Base-by-base conservation (phyloP, 176 grass and related monocot genomes). In the Oryza glaberrima region DNA sequence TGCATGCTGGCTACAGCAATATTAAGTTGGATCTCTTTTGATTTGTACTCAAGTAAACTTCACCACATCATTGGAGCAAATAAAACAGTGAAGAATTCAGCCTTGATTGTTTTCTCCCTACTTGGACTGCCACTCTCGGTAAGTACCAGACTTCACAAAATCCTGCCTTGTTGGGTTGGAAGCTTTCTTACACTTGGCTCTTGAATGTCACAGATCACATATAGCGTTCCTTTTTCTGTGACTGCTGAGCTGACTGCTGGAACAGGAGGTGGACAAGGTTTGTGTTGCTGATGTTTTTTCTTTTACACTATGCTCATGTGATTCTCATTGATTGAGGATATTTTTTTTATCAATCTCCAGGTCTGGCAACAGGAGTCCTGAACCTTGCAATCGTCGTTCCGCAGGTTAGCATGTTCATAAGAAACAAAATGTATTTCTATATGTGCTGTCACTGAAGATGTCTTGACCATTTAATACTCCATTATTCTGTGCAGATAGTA, bases 231-330 rank as follows among this genome's bases (percentile, higher is more conserved):
- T 14, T 98, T 98, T 78, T 95, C 96, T 22, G 77, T 98, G 76
- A 98, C 93, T 44, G 96, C 96, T 17, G 93, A 94, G 40, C 79
- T 98, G 75, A 96, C 96, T 69, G 91, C 96, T 3, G 96, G 89
- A 22, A 92, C 91, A 30, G 96, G 96, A 49, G 93, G 96, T 23
- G 96, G 96, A 80, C 96, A 98, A 96, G 96, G 96, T 98, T 81
- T 60, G 88, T 94, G 32, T 32, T 75, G 16, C 13, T 11, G 22
- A 28, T 87, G 15, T 61, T 49, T 58, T 36, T 11, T 19, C 20
- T 34, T 23, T 34, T 65, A 66, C n/a, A 78, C 7, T 17, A 14
- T 61, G 25, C 16, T 69, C 47, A 0, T n/a, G 20, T 56, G 11
- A 5, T 47, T 36, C 26, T 65, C 7, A 2, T 26, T 32, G 28